Percentiles rank a stretch among this genome's conserved stretches.
Evolutionary conservation across 257 asterid species (phyloP).

Genomic region (Solanum lycopersicoides): DNA sequence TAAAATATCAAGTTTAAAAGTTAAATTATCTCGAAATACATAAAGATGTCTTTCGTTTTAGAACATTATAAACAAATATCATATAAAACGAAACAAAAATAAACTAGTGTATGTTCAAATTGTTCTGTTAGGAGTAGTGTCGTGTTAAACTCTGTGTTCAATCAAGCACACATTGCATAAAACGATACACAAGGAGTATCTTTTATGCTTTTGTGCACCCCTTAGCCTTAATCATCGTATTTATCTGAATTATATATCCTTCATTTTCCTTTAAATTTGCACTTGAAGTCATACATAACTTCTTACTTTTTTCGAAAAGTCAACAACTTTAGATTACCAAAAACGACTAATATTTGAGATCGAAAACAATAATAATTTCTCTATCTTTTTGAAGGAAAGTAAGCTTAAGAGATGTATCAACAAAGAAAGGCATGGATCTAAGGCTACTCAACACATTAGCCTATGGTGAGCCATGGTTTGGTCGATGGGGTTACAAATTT

Average conservation of each 20-base stretch:
- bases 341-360: not conserved
- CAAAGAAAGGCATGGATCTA: slow-evolving; percentile 78
- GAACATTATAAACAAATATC: not conserved
- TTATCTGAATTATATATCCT: not conserved
- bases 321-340: not conserved
- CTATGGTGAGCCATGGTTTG: slow-evolving; percentile 83
- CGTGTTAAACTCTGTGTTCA: not conserved
- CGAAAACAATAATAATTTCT: not conserved
- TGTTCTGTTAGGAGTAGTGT: not conserved
- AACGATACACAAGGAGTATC: not conserved
- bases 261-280: not conserved
- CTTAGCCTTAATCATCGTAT: not conserved
- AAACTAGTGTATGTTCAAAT: not conserved
- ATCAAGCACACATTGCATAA: not conserved
- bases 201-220: not conserved
- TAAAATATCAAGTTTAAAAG: not conserved
- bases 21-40: not conserved
- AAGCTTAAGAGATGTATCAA: slow-evolving; percentile 65
- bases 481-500: slow-evolving; percentile 66
- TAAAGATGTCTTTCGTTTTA: not conserved
- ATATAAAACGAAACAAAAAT: not conserved
- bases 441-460: slow-evolving; percentile 65
- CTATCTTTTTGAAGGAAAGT: slow-evolving; percentile 43
- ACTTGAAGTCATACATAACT: not conserved
- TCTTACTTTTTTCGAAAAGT: not conserved